phyloP scores from a whole-genome alignment of 192 early-diverging fungal species.

The Podochytrium sp. region DNA sequence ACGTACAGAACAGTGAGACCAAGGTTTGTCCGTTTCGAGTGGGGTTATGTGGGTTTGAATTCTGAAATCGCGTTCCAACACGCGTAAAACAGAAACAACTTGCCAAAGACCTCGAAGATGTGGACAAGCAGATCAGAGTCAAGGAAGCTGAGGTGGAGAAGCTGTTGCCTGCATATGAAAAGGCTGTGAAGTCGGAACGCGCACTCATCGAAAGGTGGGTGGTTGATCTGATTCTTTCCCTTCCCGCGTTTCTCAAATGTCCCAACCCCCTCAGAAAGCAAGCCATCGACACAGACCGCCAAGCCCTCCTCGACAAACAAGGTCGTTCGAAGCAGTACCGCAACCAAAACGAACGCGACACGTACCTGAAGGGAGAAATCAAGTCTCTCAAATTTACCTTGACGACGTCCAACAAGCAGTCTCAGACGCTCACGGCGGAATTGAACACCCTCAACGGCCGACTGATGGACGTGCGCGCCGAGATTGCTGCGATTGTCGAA shows the following conservation, averaged over 20 bases:
- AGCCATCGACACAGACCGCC: conserved; percentile 68
- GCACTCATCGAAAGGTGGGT: conserved; percentile 67
- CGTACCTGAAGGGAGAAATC: conserved; percentile 76
- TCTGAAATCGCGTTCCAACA: not conserved
- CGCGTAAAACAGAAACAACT: conserved; percentile 24
- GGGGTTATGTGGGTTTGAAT: not conserved
- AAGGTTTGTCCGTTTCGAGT: conserved; percentile 16
- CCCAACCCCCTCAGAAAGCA: conserved; percentile 52
- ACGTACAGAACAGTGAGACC: conserved; percentile 7
- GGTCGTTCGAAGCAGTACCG: conserved; percentile 80
- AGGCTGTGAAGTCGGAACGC: conserved; percentile 59
- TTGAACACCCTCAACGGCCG: conserved; percentile 32
- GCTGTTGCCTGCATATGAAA: conserved; percentile 69
- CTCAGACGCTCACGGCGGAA: conserved; percentile 43
- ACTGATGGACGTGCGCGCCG: conserved; percentile 33
- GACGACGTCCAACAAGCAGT: conserved; percentile 58
- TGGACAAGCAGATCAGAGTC: conserved; percentile 61
- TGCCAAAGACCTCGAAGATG: conserved; percentile 28
- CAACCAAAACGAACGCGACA: conserved; percentile 76
- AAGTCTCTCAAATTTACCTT: conserved; percentile 59
- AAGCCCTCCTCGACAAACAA: conserved; percentile 83
- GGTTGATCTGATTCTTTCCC: not conserved
- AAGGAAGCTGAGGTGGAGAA: conserved; percentile 70
- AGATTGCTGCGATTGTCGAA: conserved; percentile 38
- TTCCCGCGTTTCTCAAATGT: not conserved